Base-by-base conservation (phyloP, 371 early-diverging fungal species). In the Mortierella sp. region DNA sequence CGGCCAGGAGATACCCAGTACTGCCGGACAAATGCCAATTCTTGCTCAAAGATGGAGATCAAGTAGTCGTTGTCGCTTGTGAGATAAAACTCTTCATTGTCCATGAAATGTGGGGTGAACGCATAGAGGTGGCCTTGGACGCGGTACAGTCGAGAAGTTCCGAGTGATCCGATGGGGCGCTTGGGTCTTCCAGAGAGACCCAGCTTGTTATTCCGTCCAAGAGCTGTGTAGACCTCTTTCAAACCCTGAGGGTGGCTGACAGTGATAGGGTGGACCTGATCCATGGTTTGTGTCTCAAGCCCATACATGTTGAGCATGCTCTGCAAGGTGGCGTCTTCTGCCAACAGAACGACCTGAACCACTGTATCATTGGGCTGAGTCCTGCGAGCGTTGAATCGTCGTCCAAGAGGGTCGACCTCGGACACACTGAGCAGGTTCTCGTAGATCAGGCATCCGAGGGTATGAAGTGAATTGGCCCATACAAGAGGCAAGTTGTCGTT, bases 401-500 rank as follows among this genome's bases (percentile, higher is more conserved):
- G 86, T 12, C 92, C 93, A 0, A 96, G 82, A 21, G 96, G 96
- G 73, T 96, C 96, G 24, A 96, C 53, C 59, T 96, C 95, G 16
- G 93, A 88, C 1, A 90, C 86, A 6, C 89, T 86, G 49, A 96
- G 68, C 7, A 94, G 76, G 41, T 90, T 86, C 50, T 96, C 95
- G 43, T 88, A 80, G n/a, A 96, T 85, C 57, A 96, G 71, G 44
- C 84, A 82, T 19, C 94, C 94, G 28, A 95, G 85, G 44, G 92
- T 86, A 65, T 90, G 93, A 13, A 96, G 85, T 2, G 92, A 92
- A 54, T 94, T 91, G 6, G 96, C 94, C 96, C 96, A 96, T 0
- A 95, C 96, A 21, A 96, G 80, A 1, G 96, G 96, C 0, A 94
- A 83, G 66, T 96, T 96, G 62, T 94, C 94, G 63, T 93, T 93